Percentiles rank a stretch among this genome's conserved stretches.
phyloP scores from a whole-genome alignment of 495 filamentous ascomycete species.

The Durotheca rogersii region DNA sequence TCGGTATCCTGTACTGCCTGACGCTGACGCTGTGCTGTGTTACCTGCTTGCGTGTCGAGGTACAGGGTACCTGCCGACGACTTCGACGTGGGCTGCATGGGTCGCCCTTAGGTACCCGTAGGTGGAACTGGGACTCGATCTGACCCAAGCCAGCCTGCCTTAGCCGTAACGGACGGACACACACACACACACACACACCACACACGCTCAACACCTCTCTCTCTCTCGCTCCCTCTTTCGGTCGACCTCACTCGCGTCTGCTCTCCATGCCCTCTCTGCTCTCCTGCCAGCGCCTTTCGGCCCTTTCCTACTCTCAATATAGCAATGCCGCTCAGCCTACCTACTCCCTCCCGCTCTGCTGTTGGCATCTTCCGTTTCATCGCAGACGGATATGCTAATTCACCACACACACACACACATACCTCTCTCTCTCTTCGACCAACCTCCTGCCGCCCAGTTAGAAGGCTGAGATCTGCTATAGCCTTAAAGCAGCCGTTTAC shows the following conservation, averaged over 20 bases:
- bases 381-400: conserved; percentile 36
- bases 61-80: too few species aligned
- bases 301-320: conserved; percentile 48
- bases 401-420: too few species aligned
- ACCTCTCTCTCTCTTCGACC: conserved; percentile 28
- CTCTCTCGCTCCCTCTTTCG: too few species aligned
- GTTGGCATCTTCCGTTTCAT: conserved; percentile 38
- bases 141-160: too few species aligned
- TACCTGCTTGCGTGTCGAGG: too few species aligned
- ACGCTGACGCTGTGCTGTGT: too few species aligned
- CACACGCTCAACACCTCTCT: too few species aligned
- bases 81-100: too few species aligned
- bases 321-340: conserved; percentile 48
- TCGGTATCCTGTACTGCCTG: too few species aligned
- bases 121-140: too few species aligned
- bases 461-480: conserved; percentile 38
- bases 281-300: conserved; percentile 32
- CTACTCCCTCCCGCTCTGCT: conserved; percentile 27
- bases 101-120: too few species aligned
- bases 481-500: conserved; percentile 34
- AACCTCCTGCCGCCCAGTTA: conserved; percentile 28
- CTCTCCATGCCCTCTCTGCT: conserved; percentile 20
- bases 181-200: too few species aligned
- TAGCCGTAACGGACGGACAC: conserved; percentile 16
- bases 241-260: conserved; percentile 20